Conservation (phyloP, 306 rosid species). For the Ziziphus jujuba region DNA sequence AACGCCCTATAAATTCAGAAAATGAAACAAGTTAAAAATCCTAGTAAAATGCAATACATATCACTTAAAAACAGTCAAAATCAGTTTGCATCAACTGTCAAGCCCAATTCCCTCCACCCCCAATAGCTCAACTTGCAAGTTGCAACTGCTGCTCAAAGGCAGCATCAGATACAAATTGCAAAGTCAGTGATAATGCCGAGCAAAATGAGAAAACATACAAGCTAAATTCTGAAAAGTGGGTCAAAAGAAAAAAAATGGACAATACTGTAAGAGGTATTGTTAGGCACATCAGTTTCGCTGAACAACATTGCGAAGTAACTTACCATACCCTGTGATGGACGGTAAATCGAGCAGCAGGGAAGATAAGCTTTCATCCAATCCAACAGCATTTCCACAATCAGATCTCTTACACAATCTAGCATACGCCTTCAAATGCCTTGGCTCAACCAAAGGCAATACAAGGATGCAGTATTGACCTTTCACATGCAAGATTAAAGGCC, state of each 20-base stretch:
- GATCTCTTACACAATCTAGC: slow-evolving; percentile 64
- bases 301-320: slow-evolving; percentile 47
- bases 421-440: slow-evolving; percentile 67
- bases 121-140: slow-evolving; percentile 5
- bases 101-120: slow-evolving; percentile 12
- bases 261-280: neutral
- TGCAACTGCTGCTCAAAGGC: neutral
- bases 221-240: neutral
- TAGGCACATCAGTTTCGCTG: neutral
- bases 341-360: slow-evolving; percentile 85
- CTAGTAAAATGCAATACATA: slow-evolving; percentile 15
- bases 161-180: neutral
- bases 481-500: slow-evolving; percentile 83
- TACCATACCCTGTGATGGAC: slow-evolving; percentile 97
- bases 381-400: slow-evolving; percentile 77
- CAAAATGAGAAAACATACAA: neutral
- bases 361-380: slow-evolving; percentile 70
- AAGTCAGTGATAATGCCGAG: neutral
- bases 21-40: slow-evolving; percentile 20
- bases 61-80: slow-evolving; percentile 1
- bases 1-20: slow-evolving; percentile 57
- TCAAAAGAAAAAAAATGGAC: neutral
- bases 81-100: neutral
- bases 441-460: slow-evolving; percentile 80
- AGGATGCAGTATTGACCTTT: slow-evolving; percentile 62